These are phyloP conservation scores for Xylaria grammica DNA, from an alignment of 495 filamentous ascomycete species.

Conservation along the genomic window DNA sequence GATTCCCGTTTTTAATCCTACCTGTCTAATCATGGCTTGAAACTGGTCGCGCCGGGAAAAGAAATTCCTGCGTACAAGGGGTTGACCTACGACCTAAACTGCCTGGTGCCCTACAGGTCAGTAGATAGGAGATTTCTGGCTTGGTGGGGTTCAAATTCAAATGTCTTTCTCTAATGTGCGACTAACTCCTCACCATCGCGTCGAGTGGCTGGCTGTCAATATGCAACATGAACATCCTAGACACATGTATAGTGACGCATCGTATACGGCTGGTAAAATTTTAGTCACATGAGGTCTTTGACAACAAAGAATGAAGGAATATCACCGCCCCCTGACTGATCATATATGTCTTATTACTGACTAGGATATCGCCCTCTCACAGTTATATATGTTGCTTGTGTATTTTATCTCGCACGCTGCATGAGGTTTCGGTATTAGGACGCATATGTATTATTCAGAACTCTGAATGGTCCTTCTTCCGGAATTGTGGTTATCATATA, in stretches of 20 bases:
- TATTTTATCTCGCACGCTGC: neutral
- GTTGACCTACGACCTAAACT: neutral
- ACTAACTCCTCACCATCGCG: neutral
- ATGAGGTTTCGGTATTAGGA: neutral
- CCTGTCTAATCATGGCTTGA: neutral
- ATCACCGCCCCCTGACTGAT: neutral
- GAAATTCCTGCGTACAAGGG: neutral
- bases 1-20: no score
- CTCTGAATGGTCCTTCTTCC: neutral
- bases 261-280: neutral
- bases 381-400: neutral
- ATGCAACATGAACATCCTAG: neutral
- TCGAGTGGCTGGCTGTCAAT: neutral
- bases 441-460: neutral
- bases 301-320: neutral
- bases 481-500: slow-evolving; percentile 5
- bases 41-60: neutral
- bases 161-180: neutral
- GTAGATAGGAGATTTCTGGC: no score
- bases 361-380: neutral
- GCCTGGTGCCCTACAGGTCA: no score
- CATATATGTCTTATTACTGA: neutral
- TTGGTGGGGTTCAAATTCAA: neutral
- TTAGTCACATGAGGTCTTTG: neutral
- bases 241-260: neutral